Conservation (phyloP, 2,329 filamentous ascomycete species). For the Aspergillus ustus region DNA sequence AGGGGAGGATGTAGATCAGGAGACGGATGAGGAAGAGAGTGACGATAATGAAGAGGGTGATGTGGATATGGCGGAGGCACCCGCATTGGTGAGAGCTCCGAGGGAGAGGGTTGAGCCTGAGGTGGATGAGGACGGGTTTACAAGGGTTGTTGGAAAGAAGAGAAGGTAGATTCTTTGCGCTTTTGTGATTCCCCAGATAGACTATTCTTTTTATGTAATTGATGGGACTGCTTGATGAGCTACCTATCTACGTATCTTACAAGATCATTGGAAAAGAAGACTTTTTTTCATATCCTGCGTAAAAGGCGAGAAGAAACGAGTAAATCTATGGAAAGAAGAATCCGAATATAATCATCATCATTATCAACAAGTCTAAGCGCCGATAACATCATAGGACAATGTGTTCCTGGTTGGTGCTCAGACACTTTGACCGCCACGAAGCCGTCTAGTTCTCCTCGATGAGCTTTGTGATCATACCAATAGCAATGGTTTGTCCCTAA, state of each 20-base stretch:
- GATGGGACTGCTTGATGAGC: slow-evolving; percentile 8
- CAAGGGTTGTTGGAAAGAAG: slow-evolving; percentile 73
- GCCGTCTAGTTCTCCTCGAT: slow-evolving; percentile 46
- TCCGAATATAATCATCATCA: slow-evolving; percentile 34
- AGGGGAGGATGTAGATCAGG: slow-evolving; percentile 58
- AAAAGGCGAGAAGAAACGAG: slow-evolving; percentile 22
- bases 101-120: slow-evolving; percentile 71
- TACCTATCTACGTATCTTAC: neutral
- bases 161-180: slow-evolving; percentile 47
- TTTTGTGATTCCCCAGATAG: slow-evolving; percentile 19
- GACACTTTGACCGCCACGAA: slow-evolving; percentile 2
- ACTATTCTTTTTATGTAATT: slow-evolving; percentile 17
- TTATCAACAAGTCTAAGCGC: slow-evolving; percentile 35
- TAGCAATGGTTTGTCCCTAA: slow-evolving; percentile 97
- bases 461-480: slow-evolving; percentile 97
- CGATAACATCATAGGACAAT: slow-evolving; percentile 12
- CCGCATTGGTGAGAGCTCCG: slow-evolving; percentile 59
- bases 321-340: slow-evolving; percentile 32
- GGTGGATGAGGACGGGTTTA: slow-evolving; percentile 82
- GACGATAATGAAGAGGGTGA: slow-evolving; percentile 59
- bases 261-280: slow-evolving; percentile 18
- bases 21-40: slow-evolving; percentile 64
- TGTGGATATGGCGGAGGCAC: slow-evolving; percentile 72
- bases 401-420: neutral
- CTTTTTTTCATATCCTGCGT: slow-evolving; percentile 27